Conservation (phyloP, 345 rosid genomes). For the Bruguiera sexangula region DNA sequence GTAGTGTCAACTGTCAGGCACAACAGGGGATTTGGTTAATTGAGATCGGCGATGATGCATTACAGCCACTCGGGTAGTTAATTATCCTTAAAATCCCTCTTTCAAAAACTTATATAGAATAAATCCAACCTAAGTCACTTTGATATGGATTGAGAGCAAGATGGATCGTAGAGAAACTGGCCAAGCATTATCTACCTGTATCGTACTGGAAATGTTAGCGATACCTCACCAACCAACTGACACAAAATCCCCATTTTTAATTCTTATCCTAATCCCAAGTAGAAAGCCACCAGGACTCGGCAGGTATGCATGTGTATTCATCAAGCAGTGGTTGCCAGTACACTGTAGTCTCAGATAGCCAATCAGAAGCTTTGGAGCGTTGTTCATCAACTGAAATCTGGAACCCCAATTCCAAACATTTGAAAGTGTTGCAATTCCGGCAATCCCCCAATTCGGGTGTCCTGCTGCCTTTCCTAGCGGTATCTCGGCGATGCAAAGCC, state of each 20-base stretch:
- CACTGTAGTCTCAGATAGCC: background rate
- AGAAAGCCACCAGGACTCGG: background rate
- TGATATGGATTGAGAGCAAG: too few relatives aligned
- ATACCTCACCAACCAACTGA: too few relatives aligned
- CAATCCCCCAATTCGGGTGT: background rate
- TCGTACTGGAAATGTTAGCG: too few relatives aligned
- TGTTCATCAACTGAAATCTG: conserved; percentile 3
- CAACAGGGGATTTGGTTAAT: too few relatives aligned
- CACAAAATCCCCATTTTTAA: background rate
- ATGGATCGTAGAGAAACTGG: too few relatives aligned
- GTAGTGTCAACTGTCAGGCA: too few relatives aligned
- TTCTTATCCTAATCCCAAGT: background rate
- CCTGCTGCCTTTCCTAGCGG: background rate
- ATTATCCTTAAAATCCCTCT: too few relatives aligned
- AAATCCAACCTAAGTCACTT: too few relatives aligned
- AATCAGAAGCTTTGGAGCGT: background rate
- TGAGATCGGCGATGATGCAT: too few relatives aligned
- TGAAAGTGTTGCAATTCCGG: background rate
- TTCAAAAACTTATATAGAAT: too few relatives aligned
- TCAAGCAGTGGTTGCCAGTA: background rate
- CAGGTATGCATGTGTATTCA: background rate
- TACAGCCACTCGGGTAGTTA: too few relatives aligned
- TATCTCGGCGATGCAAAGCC: background rate
- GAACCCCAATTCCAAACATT: conserved; percentile 21
- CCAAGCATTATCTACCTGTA: too few relatives aligned